A percentile compares a stretch with the other conserved stretches of the same genome.
These are phyloP conservation scores for Akanthomyces dipterigenus DNA, from an alignment of 2,329 filamentous ascomycete genomes.

Conservation along the genomic window DNA sequence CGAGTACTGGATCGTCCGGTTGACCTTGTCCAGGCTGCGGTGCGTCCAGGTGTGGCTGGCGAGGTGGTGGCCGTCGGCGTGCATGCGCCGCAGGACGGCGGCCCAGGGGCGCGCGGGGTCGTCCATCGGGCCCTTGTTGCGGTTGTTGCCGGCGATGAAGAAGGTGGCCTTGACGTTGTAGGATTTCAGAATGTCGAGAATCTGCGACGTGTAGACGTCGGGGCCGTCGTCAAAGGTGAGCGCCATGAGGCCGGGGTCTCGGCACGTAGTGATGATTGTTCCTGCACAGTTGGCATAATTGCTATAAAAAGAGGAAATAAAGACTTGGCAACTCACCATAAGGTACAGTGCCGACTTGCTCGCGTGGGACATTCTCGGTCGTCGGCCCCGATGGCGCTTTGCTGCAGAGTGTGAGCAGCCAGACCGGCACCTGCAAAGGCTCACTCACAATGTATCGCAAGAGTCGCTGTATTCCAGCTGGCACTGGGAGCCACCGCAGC, in stretches of 20 bases:
- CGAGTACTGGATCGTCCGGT: constrained; percentile 25
- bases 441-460: constrained; percentile 34
- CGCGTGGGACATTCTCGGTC: constrained; percentile 26
- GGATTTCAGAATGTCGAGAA: constrained; percentile 32
- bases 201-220: constrained; percentile 31
- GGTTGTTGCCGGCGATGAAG: constrained; percentile 37
- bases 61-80: constrained; percentile 38
- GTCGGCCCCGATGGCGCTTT: constrained; percentile 24
- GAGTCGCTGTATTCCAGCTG: constrained; percentile 33
- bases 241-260: constrained; percentile 30
- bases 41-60: constrained; percentile 43
- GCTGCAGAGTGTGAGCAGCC: background rate
- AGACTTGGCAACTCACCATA: constrained; percentile 33
- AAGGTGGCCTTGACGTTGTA: constrained; percentile 31
- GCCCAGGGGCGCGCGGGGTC: constrained; percentile 27
- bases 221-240: constrained; percentile 44
- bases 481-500: constrained; percentile 31
- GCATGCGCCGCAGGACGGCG: constrained; percentile 33
- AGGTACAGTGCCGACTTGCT: constrained; percentile 27
- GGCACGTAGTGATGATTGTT: constrained; percentile 29
- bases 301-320: too few relatives aligned
- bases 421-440: background rate
- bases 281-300: constrained; percentile 21
- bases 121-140: constrained; percentile 35
- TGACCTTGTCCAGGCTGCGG: constrained; percentile 32